Conservation (phyloP, 805 yeast species). For the Myxozyma neotropica region DNA sequence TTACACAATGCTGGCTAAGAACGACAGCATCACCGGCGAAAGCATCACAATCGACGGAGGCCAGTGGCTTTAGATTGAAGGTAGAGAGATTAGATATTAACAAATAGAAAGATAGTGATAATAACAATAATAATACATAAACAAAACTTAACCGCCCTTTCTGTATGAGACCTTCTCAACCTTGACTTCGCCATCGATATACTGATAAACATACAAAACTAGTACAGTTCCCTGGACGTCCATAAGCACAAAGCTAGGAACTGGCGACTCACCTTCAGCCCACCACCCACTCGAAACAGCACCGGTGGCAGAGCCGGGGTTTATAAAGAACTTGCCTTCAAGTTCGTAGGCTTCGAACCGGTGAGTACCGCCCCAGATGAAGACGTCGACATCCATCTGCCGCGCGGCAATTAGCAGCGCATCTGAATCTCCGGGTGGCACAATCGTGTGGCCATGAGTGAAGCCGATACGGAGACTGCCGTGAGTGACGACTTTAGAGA, state of each 20-base stretch:
- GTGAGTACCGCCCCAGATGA: constrained; percentile 93
- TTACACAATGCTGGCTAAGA: constrained; percentile 37
- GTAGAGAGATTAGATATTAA: not conserved
- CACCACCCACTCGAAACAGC: constrained; percentile 73
- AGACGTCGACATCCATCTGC: constrained; percentile 85
- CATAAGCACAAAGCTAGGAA: constrained; percentile 85
- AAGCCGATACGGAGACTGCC: constrained; percentile 81
- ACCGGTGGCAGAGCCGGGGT: constrained; percentile 97
- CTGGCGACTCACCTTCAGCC: constrained; percentile 54
- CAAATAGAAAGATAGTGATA: too few relatives aligned
- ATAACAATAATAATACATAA: not conserved
- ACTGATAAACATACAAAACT: constrained; percentile 81
- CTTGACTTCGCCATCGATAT: constrained; percentile 77
- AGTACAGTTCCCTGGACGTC: constrained; percentile 82
- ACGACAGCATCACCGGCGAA: constrained; percentile 37
- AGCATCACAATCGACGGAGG: constrained; percentile 50
- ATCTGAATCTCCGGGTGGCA: constrained; percentile 86
- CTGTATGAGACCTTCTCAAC: constrained; percentile 82
- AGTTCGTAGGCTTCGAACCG: constrained; percentile 89
- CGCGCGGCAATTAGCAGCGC: constrained; percentile 81
- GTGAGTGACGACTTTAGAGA: constrained; percentile 62
- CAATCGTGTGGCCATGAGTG: constrained; percentile 78
- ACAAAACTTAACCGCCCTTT: constrained; percentile 44
- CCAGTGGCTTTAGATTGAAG: constrained; percentile 7
- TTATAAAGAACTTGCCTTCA: constrained; percentile 91